Conservation (phyloP, 495 filamentous ascomycete genomes). For the Daldinia childiae region DNA sequence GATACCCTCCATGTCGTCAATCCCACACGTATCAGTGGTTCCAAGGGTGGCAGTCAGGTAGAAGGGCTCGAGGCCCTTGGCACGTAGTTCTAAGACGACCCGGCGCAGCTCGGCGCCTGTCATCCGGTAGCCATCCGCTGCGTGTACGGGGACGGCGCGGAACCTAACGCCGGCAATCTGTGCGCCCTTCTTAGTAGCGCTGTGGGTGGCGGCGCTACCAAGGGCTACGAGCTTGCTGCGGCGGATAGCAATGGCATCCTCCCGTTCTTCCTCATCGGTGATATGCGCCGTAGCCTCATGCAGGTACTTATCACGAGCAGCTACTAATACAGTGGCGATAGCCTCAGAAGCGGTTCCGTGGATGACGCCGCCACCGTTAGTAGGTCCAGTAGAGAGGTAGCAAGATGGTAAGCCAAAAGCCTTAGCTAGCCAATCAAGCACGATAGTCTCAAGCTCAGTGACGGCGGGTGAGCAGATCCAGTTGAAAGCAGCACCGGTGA, state of each 20-base stretch:
- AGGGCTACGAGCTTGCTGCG: conserved; percentile 81
- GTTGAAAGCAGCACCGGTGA: conserved; percentile 93
- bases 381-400: conserved; percentile 79
- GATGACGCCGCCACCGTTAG: conserved; percentile 86
- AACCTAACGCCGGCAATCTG: conserved; percentile 85
- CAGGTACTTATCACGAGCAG: conserved; percentile 84
- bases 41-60: conserved; percentile 87
- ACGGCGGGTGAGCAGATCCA: conserved; percentile 95
- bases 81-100: conserved; percentile 67
- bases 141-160: conserved; percentile 68
- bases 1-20: conserved; percentile 82
- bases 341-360: conserved; percentile 94
- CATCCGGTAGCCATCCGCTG: conserved; percentile 73
- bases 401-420: conserved; percentile 76
- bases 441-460: conserved; percentile 95
- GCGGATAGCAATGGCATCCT: conserved; percentile 71
- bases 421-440: conserved; percentile 90
- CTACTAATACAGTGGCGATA: conserved; percentile 85
- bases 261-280: conserved; percentile 64
- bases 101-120: conserved; percentile 69
- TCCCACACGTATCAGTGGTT: conserved; percentile 86
- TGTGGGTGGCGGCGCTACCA: conserved; percentile 81
- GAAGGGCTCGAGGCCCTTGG: conserved; percentile 79
- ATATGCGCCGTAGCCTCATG: conserved; percentile 63
- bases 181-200: conserved; percentile 85